Evolutionary conservation across 257 asterid species (phyloP).

Genomic region (Nicotiana otophora): DNA sequence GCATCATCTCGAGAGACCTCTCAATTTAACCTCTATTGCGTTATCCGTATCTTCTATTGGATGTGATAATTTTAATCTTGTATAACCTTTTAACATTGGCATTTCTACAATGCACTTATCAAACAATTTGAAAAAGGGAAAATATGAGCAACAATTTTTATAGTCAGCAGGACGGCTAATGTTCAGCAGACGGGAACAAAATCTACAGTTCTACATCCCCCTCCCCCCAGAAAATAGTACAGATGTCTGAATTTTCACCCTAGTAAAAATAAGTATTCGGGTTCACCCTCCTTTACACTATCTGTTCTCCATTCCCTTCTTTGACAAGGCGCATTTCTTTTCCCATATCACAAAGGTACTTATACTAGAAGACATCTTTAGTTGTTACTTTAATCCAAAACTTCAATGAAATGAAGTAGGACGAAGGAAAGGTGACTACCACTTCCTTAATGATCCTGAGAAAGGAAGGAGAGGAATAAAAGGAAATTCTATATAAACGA

Average conservation of each 20-base stretch:
- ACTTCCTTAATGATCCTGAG: background rate
- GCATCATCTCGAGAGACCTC: background rate
- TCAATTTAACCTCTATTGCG: background rate
- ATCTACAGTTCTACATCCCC: too few relatives aligned
- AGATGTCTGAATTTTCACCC: background rate
- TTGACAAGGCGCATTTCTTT: background rate
- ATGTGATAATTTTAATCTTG: background rate
- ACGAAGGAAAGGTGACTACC: background rate
- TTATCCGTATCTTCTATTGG: background rate
- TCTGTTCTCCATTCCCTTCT: background rate
- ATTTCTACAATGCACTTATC: background rate
- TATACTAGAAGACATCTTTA: background rate
- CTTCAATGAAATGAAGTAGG: background rate
- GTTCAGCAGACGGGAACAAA: background rate
- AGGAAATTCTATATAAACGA: background rate
- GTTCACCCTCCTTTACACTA: background rate
- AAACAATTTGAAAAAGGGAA: background rate
- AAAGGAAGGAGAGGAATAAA: background rate
- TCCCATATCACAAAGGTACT: background rate
- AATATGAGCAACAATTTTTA: background rate
- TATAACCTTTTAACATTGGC: too few relatives aligned
- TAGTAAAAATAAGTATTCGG: background rate
- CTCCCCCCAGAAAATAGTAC: background rate
- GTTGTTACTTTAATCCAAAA: background rate
- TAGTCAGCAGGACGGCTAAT: background rate